Evolutionary conservation across 805 yeast genomes (phyloP).

Genomic region (Cyberlindnera saturnus): DNA sequence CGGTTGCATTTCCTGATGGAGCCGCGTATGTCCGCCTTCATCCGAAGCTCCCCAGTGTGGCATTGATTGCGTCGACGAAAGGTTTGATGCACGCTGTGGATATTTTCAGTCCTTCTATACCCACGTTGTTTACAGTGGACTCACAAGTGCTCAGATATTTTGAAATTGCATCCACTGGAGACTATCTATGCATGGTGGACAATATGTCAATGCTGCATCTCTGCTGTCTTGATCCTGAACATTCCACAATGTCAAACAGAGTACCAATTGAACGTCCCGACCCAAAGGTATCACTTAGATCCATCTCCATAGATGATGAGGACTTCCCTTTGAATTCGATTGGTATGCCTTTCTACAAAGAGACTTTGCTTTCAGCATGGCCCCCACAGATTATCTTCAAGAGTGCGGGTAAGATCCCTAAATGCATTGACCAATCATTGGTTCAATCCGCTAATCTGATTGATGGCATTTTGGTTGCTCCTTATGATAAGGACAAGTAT

Average conservation of each 20-base stretch:
- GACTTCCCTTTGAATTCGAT: conserved; percentile 58
- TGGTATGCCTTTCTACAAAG: conserved; percentile 85
- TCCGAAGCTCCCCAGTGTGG: conserved; percentile 76
- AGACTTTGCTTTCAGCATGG: conserved; percentile 75
- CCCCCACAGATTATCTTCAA: conserved; percentile 57
- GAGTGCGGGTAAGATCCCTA: conserved; percentile 56
- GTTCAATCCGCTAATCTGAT: conserved; percentile 30
- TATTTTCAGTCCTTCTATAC: conserved; percentile 67
- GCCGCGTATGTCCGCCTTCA: conserved; percentile 81
- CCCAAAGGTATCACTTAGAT: conserved; percentile 27
- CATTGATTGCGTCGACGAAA: conserved; percentile 62
- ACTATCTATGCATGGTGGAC: conserved; percentile 66
- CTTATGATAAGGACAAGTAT: conserved; percentile 50
- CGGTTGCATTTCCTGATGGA: conserved; percentile 85
- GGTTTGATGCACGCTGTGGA: conserved; percentile 89
- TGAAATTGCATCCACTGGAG: conserved; percentile 54
- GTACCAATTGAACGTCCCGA: conserved; percentile 54
- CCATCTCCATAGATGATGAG: conserved; percentile 35
- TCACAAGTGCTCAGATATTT: conserved; percentile 30
- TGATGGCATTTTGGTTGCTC: conserved; percentile 34
- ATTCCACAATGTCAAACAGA: conserved; percentile 36
- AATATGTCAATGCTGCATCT: conserved; percentile 37
- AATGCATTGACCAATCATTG: conserved; percentile 41
- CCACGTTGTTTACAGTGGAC: conserved; percentile 62
- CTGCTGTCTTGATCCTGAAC: conserved; percentile 53